Evolutionary conservation across 2,329 filamentous ascomycete genomes (phyloP), one percentile per base, ranked within the genome.

Genomic region (Coniochaeta prunicola): DNA sequence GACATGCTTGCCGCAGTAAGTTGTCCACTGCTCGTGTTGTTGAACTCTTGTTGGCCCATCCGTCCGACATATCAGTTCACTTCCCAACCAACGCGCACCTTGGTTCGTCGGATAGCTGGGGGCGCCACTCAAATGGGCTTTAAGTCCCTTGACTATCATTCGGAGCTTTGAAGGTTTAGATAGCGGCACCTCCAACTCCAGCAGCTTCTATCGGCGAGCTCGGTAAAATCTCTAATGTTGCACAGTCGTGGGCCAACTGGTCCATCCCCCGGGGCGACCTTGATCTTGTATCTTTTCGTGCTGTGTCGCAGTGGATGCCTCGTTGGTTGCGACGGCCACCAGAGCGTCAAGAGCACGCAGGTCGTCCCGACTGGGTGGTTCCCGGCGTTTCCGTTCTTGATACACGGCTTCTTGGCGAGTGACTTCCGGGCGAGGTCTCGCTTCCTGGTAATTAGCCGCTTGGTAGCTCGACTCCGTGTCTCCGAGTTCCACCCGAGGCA

Each of bases 291-390:
- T 8, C 48, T 21, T 34, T 9, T 54, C 6, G 26, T n/a, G 13
- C 12, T 53, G 26, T 4, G 64, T n/a, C 15, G 36, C 64, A 15
- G 63, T 67, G 2, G 66, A 64, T 19, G 72, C 78, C 67, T 85
- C 83, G 61, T 80, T 80, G 2, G 84, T 86, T 4, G 85, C 84
- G 45, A 86, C 84, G 5, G 84, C 84, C n/a, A 87, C 84, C 9
- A 88, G 76, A 26, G 84, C 82, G 61, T 87, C 81, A 5, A 88
- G 70, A 40, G 83, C 75, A 55, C 77, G 74, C 79, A 85, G 80
- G 45, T 82, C 56, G 61, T 71, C 70, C 5, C 70, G 56, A 9
- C 58, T 69, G 53, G 73, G 71, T 1, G 69, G 34, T 40, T 17
- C 45, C 24, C 4, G 57, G 7, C 12, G 45, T 30, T 12, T 26